These are phyloP conservation scores for Chytriomyces hyalinus DNA, from an alignment of 192 early-diverging fungal genomes.

Conservation along the genomic window DNA sequence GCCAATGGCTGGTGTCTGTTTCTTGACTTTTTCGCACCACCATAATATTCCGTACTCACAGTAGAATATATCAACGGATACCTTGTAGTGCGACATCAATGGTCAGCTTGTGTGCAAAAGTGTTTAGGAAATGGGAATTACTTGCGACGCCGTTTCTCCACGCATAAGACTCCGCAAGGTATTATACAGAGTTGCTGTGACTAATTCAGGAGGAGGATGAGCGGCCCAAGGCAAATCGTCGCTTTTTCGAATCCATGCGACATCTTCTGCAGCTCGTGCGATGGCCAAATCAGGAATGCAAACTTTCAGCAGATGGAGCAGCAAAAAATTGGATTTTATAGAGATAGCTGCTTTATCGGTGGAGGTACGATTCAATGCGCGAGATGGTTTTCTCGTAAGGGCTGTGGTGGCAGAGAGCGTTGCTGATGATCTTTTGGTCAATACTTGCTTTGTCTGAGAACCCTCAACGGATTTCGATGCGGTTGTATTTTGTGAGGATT, in stretches of 20 bases:
- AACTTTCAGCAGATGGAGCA: not conserved
- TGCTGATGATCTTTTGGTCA: not conserved
- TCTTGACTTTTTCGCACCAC: slow-evolving; percentile 17
- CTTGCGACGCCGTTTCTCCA: too few species aligned
- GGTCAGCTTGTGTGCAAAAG: not conserved
- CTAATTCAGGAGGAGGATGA: slow-evolving; percentile 1
- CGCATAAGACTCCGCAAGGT: slow-evolving; percentile 7
- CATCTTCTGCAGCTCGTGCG: not conserved
- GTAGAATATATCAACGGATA: not conserved
- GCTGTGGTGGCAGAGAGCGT: not conserved
- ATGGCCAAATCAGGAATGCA: not conserved
- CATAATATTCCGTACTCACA: not conserved
- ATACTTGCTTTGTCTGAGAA: not conserved
- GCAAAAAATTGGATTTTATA: not conserved
- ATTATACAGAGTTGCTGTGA: slow-evolving; percentile 15
- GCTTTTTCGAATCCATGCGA: not conserved
- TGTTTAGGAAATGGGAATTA: not conserved
- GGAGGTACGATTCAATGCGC: too few species aligned
- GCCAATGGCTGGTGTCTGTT: not conserved
- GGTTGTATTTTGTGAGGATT: too few species aligned
- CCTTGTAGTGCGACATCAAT: not conserved
- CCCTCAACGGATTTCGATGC: too few species aligned
- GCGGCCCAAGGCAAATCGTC: not conserved
- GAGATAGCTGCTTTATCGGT: too few species aligned
- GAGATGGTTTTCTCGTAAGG: not conserved